phyloP scores from a whole-genome alignment of 2,329 filamentous ascomycete genomes.

The Neonectria coccinea region DNA sequence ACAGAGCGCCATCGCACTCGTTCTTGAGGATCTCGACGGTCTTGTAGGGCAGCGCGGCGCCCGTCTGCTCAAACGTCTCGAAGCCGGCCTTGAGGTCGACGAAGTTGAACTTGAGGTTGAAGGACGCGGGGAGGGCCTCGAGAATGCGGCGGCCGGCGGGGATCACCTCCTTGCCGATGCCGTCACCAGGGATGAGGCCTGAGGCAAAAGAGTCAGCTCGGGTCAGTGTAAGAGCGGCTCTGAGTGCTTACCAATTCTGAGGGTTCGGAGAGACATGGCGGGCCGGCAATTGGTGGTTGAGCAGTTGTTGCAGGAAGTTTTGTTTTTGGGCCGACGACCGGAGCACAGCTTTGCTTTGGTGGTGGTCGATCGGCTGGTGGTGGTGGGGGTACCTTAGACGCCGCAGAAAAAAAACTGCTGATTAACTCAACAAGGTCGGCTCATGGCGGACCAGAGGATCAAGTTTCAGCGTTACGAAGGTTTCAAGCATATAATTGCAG shows the following conservation, averaged over 20 bases:
- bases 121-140: conserved; percentile 90
- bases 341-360: conserved; percentile 30
- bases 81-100: conserved; percentile 93
- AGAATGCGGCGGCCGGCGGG: conserved; percentile 91
- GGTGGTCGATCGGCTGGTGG: conserved; percentile 23
- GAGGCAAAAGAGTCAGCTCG: conserved; percentile 13
- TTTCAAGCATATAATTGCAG: background rate
- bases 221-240: background rate
- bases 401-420: background rate
- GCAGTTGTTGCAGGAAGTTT: conserved; percentile 40
- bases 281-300: conserved; percentile 39
- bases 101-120: conserved; percentile 94
- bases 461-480: background rate
- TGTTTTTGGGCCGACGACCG: conserved; percentile 41
- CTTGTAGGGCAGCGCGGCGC: conserved; percentile 86
- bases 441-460: background rate
- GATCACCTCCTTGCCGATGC: conserved; percentile 98
- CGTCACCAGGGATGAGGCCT: conserved; percentile 98
- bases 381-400: conserved; percentile 7
- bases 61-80: conserved; percentile 91
- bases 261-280: conserved; percentile 56
- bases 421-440: background rate
- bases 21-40: conserved; percentile 90
- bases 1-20: conserved; percentile 95
- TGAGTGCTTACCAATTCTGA: conserved; percentile 53